phyloP scores from a whole-genome alignment of 176 grass and related monocot genomes.

The Luzula sylvatica region DNA sequence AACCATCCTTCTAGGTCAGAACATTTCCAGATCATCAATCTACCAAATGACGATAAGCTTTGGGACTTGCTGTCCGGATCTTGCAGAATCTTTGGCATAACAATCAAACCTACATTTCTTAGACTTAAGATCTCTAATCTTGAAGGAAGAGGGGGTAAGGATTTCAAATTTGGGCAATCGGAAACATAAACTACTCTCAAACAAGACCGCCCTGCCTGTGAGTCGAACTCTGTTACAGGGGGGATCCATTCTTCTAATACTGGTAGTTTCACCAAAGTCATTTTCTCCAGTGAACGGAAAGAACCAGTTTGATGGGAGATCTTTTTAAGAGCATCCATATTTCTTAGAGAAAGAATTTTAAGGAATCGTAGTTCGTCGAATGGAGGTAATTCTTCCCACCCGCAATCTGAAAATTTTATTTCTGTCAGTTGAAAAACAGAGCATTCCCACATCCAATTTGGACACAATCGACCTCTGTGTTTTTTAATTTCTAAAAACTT shows the following conservation, averaged over 20 bases:
- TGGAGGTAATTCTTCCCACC: background rate
- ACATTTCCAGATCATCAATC: background rate
- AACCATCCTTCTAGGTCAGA: background rate
- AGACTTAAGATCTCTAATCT: background rate
- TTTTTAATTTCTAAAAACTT: slow-evolving; percentile 3
- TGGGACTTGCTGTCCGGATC: background rate
- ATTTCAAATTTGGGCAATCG: background rate
- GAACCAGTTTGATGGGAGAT: background rate
- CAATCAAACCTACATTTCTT: background rate
- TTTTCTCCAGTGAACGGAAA: slow-evolving; percentile 9
- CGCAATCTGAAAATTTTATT: background rate
- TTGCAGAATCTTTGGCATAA: background rate
- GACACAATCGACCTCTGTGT: background rate
- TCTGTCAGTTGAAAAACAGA: background rate
- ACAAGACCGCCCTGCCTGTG: too few relatives aligned
- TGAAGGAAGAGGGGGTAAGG: background rate
- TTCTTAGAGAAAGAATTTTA: background rate
- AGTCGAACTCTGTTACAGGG: too few relatives aligned
- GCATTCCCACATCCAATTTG: background rate
- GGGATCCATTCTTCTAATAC: too few relatives aligned
- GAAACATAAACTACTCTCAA: background rate
- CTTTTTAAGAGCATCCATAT: background rate
- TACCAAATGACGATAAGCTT: background rate
- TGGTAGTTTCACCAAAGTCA: background rate
- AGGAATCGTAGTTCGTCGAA: slow-evolving; percentile 13